Evolutionary conservation across 352 stramenopile species (phyloP).

Genomic region (Globisporangium rhizosaccharum): DNA sequence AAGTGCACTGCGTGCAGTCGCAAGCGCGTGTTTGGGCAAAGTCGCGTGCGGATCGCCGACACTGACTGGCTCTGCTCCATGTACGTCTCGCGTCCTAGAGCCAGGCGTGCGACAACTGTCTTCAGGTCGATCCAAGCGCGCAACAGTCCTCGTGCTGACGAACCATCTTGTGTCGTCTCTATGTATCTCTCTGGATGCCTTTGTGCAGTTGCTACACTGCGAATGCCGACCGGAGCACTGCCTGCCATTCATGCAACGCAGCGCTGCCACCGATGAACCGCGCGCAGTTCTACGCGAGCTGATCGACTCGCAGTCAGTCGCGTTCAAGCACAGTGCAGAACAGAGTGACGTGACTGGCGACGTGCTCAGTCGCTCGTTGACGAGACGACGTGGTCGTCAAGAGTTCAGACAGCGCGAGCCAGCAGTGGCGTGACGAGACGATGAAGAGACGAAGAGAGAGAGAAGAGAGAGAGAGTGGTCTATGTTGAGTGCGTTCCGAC

Average conservation of each 20-base stretch:
- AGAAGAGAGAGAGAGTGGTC: no score
- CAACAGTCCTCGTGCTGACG: neutral
- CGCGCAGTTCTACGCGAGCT: constrained; percentile 16
- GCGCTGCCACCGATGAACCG: constrained; percentile 19
- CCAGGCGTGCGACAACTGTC: neutral
- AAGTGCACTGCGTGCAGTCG: constrained; percentile 41
- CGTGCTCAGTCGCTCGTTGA: no score
- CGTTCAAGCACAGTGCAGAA: neutral
- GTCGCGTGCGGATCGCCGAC: constrained; percentile 33
- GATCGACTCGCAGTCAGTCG: neutral
- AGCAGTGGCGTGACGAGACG: no score
- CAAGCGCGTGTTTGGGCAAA: constrained; percentile 47
- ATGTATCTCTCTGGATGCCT: neutral
- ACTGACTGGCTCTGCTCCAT: constrained; percentile 68
- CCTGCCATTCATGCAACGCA: constrained; percentile 38
- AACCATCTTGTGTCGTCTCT: neutral
- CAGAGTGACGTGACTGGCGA: no score
- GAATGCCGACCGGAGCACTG: constrained; percentile 30
- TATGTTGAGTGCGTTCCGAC: neutral
- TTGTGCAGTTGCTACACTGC: constrained; percentile 42
- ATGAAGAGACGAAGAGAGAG: neutral
- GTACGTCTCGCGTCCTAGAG: constrained; percentile 18
- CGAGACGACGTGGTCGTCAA: no score
- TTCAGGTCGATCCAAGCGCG: no score
- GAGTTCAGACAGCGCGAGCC: no score